Conservation (phyloP, 768 basidiomycete genomes). For the Tephrocybe rancida region DNA sequence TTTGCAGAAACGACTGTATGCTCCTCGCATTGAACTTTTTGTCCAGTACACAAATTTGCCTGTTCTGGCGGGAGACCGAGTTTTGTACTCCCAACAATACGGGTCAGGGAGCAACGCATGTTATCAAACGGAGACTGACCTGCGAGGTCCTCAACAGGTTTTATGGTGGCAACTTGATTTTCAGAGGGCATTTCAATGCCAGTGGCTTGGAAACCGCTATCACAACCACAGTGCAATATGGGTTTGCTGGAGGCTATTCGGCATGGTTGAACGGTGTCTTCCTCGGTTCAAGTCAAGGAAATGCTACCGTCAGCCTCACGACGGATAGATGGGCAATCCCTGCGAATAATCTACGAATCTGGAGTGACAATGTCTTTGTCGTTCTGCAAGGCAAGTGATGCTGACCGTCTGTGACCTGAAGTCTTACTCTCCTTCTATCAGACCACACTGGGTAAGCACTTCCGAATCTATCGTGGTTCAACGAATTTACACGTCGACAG, state of each 20-base stretch:
- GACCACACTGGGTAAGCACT: slow-evolving; percentile 52
- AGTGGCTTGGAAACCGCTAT: slow-evolving; percentile 50
- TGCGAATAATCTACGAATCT: slow-evolving; percentile 31
- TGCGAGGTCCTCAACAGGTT: slow-evolving; percentile 33
- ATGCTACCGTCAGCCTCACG: slow-evolving; percentile 41
- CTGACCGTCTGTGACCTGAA: background rate
- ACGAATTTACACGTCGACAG: slow-evolving; percentile 22
- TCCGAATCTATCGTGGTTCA: background rate
- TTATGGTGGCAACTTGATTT: slow-evolving; percentile 54
- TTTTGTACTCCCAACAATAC: slow-evolving; percentile 56
- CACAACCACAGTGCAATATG: slow-evolving; percentile 48
- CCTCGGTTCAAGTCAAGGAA: slow-evolving; percentile 50
- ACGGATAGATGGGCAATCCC: slow-evolving; percentile 45
- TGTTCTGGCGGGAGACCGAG: slow-evolving; percentile 40
- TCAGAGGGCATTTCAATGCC: slow-evolving; percentile 55
- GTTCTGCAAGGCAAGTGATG: slow-evolving; percentile 32
- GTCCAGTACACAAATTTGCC: slow-evolving; percentile 53
- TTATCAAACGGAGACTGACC: background rate
- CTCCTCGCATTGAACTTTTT: background rate
- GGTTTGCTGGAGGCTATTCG: slow-evolving; percentile 53
- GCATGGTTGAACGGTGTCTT: slow-evolving; percentile 52
- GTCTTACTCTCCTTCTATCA: slow-evolving; percentile 16
- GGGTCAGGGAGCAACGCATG: slow-evolving; percentile 31
- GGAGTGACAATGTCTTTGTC: slow-evolving; percentile 44
- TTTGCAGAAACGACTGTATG: background rate